A percentile compares a stretch with the other conserved stretches of the same genome.
Evolutionary conservation across 305 asterid genomes (phyloP).

Genomic region (Fraxinus sp.): DNA sequence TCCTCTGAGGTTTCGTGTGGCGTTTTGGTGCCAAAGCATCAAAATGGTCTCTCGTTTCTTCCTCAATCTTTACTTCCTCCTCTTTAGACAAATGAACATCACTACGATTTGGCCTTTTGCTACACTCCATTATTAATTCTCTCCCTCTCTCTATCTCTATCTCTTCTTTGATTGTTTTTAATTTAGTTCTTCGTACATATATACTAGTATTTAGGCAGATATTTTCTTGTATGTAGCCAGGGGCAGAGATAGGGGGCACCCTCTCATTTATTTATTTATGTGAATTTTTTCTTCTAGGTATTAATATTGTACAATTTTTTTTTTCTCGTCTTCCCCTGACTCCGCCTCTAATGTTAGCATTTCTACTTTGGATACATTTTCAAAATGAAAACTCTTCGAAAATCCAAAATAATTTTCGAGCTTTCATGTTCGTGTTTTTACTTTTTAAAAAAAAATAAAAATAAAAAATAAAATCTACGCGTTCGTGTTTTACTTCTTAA

Average conservation of each 20-base stretch:
- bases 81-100: constrained; percentile 60
- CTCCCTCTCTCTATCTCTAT: background rate
- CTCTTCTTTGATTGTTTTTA: background rate
- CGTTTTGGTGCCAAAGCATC: constrained; percentile 76
- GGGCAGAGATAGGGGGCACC: background rate
- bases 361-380: background rate
- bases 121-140: background rate
- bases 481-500: background rate
- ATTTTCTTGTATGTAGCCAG: background rate
- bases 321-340: background rate
- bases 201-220: background rate
- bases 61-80: constrained; percentile 65
- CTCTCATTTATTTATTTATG: background rate
- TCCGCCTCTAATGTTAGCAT: background rate
- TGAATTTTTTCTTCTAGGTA: background rate
- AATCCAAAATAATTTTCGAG: background rate
- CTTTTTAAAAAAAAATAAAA: background rate
- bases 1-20: constrained; percentile 88
- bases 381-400: background rate
- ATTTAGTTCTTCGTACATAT: background rate
- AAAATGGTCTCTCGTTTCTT: constrained; percentile 54
- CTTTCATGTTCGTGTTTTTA: background rate
- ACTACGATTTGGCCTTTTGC: constrained; percentile 63
- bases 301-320: background rate
- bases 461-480: no score